These are phyloP conservation scores for Calonectria crousiana DNA, from an alignment of 2,329 filamentous ascomycete genomes.

Conservation along the genomic window DNA sequence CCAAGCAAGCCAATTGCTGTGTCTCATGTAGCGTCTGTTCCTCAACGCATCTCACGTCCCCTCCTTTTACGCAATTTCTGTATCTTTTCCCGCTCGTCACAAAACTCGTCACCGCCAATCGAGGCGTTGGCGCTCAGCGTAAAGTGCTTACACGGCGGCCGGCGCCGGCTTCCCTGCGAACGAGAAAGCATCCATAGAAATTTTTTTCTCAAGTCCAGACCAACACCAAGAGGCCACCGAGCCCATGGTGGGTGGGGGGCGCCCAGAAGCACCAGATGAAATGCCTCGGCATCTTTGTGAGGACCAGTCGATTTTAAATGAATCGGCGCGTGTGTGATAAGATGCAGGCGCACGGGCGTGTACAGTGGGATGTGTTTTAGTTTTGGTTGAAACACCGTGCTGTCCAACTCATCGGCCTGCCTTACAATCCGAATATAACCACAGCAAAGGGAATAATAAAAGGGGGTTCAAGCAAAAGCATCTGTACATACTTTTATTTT, in stretches of 20 bases:
- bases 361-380: background rate
- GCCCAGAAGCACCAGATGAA: background rate
- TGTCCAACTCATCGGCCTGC: background rate
- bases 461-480: background rate
- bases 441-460: background rate
- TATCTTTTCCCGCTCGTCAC: background rate
- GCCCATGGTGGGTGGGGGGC: background rate
- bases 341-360: background rate
- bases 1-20: background rate
- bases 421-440: background rate
- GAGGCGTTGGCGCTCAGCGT: background rate
- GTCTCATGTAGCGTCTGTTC: background rate
- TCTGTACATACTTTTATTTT: no score
- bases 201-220: background rate
- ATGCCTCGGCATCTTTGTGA: constrained; percentile 17
- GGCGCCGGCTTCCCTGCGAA: background rate
- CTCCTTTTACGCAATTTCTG: background rate
- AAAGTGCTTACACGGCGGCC: constrained; percentile 1
- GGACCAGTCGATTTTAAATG: background rate
- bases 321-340: background rate
- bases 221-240: background rate
- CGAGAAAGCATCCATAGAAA: background rate
- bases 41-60: background rate
- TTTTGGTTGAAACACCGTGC: background rate
- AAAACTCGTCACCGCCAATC: background rate